These are phyloP conservation scores for Alternaria triticina DNA, from an alignment of 2,329 filamentous ascomycete species.

Conservation along the genomic window DNA sequence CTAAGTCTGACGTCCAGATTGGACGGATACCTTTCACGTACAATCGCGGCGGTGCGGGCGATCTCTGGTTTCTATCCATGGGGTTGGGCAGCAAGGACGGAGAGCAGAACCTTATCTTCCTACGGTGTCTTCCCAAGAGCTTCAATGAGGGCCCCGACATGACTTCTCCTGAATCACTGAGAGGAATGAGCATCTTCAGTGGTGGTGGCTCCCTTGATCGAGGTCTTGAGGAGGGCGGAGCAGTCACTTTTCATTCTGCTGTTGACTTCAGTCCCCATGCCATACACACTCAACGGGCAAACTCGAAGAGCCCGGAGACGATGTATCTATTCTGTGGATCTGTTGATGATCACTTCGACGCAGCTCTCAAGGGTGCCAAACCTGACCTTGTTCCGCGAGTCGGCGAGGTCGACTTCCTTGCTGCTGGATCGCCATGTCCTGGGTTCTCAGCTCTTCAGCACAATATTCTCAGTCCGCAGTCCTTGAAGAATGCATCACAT, in stretches of 20 bases:
- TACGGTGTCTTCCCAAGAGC: slow-evolving; percentile 7
- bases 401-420: slow-evolving; percentile 72
- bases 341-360: slow-evolving; percentile 69
- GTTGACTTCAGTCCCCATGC: slow-evolving; percentile 71
- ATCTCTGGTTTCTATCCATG: slow-evolving; percentile 68
- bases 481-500: slow-evolving; percentile 75
- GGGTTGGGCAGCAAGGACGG: slow-evolving; percentile 19
- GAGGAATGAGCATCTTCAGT: slow-evolving; percentile 75
- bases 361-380: slow-evolving; percentile 58
- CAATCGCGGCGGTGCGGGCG: slow-evolving; percentile 67
- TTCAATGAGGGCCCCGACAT: slow-evolving; percentile 64
- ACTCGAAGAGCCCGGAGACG: slow-evolving; percentile 53
- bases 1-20: slow-evolving; percentile 35
- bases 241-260: slow-evolving; percentile 68
- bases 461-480: slow-evolving; percentile 60
- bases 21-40: slow-evolving; percentile 66
- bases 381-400: slow-evolving; percentile 59
- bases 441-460: slow-evolving; percentile 73
- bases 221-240: slow-evolving; percentile 75
- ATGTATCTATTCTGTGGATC: slow-evolving; percentile 71
- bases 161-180: slow-evolving; percentile 37
- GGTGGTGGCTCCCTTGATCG: slow-evolving; percentile 80
- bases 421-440: slow-evolving; percentile 77
- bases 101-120: slow-evolving; percentile 1
- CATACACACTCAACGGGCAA: slow-evolving; percentile 77